Conservation (phyloP, 129 eudicot genomes). For the Flaveria linearis region DNA sequence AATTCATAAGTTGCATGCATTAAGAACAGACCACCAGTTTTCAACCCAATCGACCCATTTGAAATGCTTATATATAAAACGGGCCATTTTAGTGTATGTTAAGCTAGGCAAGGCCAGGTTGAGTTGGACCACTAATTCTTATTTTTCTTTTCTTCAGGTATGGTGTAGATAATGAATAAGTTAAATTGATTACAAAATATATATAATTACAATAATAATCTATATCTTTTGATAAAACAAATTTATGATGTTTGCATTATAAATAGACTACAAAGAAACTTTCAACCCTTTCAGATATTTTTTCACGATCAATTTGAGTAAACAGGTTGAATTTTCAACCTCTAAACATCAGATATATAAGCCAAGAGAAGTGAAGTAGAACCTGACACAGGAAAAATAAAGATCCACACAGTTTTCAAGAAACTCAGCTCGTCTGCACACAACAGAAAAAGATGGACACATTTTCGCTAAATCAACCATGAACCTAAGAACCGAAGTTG, state of each 20-base stretch:
- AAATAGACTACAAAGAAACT: neutral
- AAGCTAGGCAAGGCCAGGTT: neutral
- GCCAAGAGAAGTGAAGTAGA: slow-evolving; percentile 23
- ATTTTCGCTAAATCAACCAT: slow-evolving; percentile 96
- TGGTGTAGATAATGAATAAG: neutral
- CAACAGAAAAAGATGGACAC: slow-evolving; percentile 82
- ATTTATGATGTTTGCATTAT: slow-evolving; percentile 3
- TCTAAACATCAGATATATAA: slow-evolving; percentile 1
- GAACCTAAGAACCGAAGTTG: slow-evolving; percentile 90
- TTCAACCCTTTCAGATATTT: slow-evolving; percentile 1
- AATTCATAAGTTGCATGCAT: neutral
- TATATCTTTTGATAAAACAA: neutral
- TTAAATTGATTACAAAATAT: neutral
- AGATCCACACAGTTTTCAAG: slow-evolving; percentile 91
- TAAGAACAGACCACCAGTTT: neutral
- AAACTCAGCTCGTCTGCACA: slow-evolving; percentile 80
- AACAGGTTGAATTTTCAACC: slow-evolving; percentile 9
- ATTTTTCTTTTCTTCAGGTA: neutral
- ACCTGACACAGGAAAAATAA: slow-evolving; percentile 97
- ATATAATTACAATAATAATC: neutral
- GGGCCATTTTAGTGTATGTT: neutral
- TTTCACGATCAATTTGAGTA: neutral
- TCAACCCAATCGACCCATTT: slow-evolving; percentile 5
- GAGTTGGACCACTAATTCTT: neutral
- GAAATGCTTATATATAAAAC: neutral